Evolutionary conservation across 805 yeast species (phyloP).

Genomic region (Starmera caribaea): DNA sequence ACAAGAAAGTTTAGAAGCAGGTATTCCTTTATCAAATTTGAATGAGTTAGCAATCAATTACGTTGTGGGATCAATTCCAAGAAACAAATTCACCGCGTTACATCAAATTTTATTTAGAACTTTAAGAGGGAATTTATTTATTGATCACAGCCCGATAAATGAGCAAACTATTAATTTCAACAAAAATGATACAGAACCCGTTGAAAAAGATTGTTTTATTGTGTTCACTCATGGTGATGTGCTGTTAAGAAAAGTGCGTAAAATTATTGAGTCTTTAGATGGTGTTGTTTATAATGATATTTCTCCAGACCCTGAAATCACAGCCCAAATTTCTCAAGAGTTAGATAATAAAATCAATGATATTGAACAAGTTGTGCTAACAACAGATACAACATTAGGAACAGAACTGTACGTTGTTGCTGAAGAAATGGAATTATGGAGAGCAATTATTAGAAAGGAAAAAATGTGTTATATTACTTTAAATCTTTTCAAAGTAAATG

Average conservation of each 20-base stretch:
- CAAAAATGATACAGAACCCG: constrained; percentile 31
- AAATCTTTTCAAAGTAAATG: constrained; percentile 73
- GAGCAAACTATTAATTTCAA: constrained; percentile 59
- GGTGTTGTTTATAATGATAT: constrained; percentile 59
- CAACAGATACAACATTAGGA: constrained; percentile 58
- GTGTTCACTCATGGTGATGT: constrained; percentile 87
- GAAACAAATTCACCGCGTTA: constrained; percentile 58
- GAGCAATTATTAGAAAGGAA: constrained; percentile 60
- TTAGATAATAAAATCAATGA: constrained; percentile 23
- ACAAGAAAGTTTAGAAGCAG: constrained; percentile 27
- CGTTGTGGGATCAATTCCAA: constrained; percentile 69
- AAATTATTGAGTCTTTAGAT: constrained; percentile 84
- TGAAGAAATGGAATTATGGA: constrained; percentile 68
- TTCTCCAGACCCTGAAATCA: constrained; percentile 26
- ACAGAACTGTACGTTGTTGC: constrained; percentile 77
- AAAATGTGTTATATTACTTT: constrained; percentile 72
- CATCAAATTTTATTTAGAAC: constrained; percentile 88
- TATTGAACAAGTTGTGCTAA: constrained; percentile 48
- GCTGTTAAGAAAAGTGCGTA: constrained; percentile 61
- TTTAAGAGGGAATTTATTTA: constrained; percentile 81
- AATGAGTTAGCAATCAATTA: constrained; percentile 17
- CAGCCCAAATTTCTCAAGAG: constrained; percentile 21
- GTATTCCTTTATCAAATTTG: constrained; percentile 17
- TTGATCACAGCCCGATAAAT: constrained; percentile 63
- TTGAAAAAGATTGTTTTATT: constrained; percentile 75